Evolutionary conservation across 352 stramenopile genomes (phyloP), one percentile per base, ranked within the genome.

Genomic region (Globisporangium barbulae): DNA sequence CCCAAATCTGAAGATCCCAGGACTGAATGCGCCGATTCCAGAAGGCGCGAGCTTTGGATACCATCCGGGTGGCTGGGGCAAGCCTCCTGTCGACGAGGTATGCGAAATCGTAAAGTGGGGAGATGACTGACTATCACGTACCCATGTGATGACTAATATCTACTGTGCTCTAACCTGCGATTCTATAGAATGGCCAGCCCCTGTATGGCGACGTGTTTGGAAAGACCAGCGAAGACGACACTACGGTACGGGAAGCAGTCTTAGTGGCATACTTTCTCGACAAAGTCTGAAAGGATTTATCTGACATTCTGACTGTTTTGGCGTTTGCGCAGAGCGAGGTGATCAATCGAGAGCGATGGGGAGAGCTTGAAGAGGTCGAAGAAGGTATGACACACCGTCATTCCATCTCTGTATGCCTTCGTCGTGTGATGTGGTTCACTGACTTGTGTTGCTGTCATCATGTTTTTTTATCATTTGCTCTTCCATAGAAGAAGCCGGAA

Each of bases 161-260:
- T 48, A 9, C 35, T n/a, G n/a, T n/a, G n/a, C n/a, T n/a, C n/a
- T n/a, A n/a, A n/a, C n/a, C n/a, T n/a, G n/a, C n/a, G n/a, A n/a
- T n/a, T n/a, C n/a, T 33, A 8, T 57, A 72, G 53, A 97, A 93
- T 69, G 96, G 97, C 1, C 78, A 90, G 33, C 93, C 96, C n/a
- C 70, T 99, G 17, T 99, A 99, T 72, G 97, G 97, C 44, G 97
- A 99, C 73, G 94, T 98, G 7, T 98, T 99, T 71, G 89, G 83
- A 63, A 76, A 97, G 64, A 28, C 67, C 4, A 50, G 50, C 19
- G 72, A 80, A 44, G 61, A 57, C 52, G 60, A 73, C 37, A 67
- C 68, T 6, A 53, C 67, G 71, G 73, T 81, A 68, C 53, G 49
- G 19, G 47, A n/a, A 53, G 35, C n/a, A n/a, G n/a, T n/a, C n/a